A percentile compares a stretch with the other conserved stretches of the same genome.
Conservation (phyloP, 345 rosid species). For the Moringa oleifera region DNA sequence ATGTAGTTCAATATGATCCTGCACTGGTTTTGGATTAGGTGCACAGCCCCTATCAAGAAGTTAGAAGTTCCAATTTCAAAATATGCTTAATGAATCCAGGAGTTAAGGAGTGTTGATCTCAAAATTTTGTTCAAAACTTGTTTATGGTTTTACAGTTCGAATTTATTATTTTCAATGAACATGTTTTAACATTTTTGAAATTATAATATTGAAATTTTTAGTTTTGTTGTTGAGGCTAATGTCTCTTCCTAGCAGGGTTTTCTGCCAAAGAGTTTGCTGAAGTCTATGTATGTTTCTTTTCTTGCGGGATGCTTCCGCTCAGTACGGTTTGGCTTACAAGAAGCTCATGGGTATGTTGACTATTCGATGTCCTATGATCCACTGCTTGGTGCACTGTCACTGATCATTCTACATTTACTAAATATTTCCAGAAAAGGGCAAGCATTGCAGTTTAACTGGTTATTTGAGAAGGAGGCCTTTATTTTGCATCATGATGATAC, state of each 20-base stretch:
- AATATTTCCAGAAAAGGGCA: conserved; percentile 66
- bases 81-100: too few relatives aligned
- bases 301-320: conserved; percentile 93
- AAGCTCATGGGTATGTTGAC: conserved; percentile 84
- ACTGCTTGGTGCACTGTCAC: conserved; percentile 1
- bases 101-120: background rate
- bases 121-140: too few relatives aligned
- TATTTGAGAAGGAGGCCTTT: conserved; percentile 80
- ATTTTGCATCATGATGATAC: conserved; percentile 54
- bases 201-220: too few relatives aligned
- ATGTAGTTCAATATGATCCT: too few relatives aligned
- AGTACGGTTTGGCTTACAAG: conserved; percentile 82
- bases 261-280: conserved; percentile 52
- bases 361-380: conserved; percentile 11
- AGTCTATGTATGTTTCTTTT: conserved; percentile 88
- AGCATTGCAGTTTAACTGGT: conserved; percentile 90
- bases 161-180: background rate
- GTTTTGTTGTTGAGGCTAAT: background rate
- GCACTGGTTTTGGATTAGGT: too few relatives aligned
- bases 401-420: conserved; percentile 15
- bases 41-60: too few relatives aligned
- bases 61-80: too few relatives aligned
- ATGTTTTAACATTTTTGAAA: background rate
- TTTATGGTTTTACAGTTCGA: background rate
- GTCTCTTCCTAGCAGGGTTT: conserved; percentile 37